Conservation (phyloP, 371 early-diverging fungal species). For the Funneliformis caledonium region DNA sequence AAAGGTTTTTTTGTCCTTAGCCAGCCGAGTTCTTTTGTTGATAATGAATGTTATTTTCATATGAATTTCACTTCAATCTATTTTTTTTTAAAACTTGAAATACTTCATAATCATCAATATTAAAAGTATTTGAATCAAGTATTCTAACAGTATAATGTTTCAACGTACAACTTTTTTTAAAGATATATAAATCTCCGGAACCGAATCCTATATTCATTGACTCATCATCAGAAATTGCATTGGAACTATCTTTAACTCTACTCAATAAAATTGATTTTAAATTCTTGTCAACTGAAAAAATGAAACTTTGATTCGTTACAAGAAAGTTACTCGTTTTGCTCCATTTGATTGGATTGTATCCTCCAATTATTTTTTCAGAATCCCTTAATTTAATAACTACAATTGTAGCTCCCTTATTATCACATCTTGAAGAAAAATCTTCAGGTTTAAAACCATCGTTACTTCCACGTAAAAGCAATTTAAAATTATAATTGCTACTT, state of each 20-base stretch:
- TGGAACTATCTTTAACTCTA: not conserved
- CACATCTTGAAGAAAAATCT: constrained; percentile 29
- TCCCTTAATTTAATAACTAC: not conserved
- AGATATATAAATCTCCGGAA: not conserved
- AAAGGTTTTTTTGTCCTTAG: too few species aligned
- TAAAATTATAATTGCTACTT: constrained; percentile 3
- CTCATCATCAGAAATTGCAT: not conserved
- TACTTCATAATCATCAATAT: constrained; percentile 18
- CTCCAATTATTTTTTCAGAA: constrained; percentile 7
- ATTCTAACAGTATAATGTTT: not conserved
- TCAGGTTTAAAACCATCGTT: constrained; percentile 19
- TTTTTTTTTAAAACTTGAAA: constrained; percentile 12
- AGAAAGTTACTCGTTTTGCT: not conserved
- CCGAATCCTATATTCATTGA: not conserved
- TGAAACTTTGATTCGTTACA: not conserved
- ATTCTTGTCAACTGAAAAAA: not conserved
- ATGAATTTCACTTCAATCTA: too few species aligned
- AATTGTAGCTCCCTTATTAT: constrained; percentile 34
- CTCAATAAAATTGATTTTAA: not conserved
- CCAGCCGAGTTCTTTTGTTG: too few species aligned
- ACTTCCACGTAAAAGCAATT: constrained; percentile 25
- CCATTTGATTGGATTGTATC: constrained; percentile 28
- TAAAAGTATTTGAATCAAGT: not conserved
- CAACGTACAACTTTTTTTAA: not conserved
- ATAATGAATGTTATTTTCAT: too few species aligned